Evolutionary conservation across 2,329 filamentous ascomycete genomes (phyloP), one percentile per base, ranked within the genome.

Genomic region (Rutstroemia sp.): DNA sequence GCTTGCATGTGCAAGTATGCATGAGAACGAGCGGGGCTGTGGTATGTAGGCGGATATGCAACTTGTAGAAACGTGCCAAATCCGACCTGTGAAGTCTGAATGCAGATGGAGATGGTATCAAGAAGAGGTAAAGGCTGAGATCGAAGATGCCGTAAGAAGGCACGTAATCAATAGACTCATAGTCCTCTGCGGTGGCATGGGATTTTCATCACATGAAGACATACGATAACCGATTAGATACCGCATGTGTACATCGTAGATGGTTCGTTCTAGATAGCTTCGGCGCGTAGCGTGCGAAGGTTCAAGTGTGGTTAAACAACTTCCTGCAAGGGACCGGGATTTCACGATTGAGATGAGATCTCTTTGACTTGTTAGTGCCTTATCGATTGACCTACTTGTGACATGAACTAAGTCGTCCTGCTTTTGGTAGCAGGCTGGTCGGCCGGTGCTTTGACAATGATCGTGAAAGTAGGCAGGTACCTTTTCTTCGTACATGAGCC

Each of bases 211-310:
- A 53, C 25, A 25, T 47, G 41, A 48, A 18, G 30, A 48, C 46
- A 39, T 27, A 19, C 42, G 37, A 44, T 19, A 16, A 39, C 10
- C 44, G 39, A n/a, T n/a, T 42, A 42, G 39, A 42, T 42, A 42
- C 18, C 16, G n/a, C 10, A 42, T 42, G 16, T n/a, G 39, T n/a
- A n/a, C n/a, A n/a, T n/a, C n/a, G n/a, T 41, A 2, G 19, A 39
- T n/a, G 34, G 6, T 21, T 42, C 6, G 41, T 21, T 18, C 8
- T 30, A n/a, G 10, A 44, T 54, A 41, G 52, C 52, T 54, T 49
- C 30, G 44, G 52, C 52, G 52, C 52, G 42, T 54, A 54, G 19
- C 14, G 47, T 54, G 52, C 19, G 42, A 19, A 25, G 30, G 27
- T 25, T 30, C 21, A 42, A 42, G 19, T 8, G 21, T 21, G n/a